Conservation (phyloP, 1,139 yeast genomes). For the Kluyveromyces sp. region DNA sequence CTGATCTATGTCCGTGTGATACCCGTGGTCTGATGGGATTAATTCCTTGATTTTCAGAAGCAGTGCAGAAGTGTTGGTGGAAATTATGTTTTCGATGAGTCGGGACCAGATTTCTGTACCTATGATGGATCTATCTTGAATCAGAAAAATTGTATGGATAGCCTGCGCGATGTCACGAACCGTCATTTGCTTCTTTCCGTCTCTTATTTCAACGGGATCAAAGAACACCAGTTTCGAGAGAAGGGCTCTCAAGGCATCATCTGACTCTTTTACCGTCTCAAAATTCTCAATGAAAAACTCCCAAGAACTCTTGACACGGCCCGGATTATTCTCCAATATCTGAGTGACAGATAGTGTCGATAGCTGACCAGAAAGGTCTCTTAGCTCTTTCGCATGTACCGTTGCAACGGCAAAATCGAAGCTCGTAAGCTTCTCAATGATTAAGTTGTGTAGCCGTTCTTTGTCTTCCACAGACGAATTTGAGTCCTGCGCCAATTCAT, state of each 20-base stretch:
- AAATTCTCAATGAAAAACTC: constrained; percentile 18
- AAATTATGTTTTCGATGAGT: constrained; percentile 12
- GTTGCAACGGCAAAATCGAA: constrained; percentile 28
- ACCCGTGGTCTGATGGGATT: constrained; percentile 11
- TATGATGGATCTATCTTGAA: constrained; percentile 11
- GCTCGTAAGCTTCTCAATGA: constrained; percentile 24
- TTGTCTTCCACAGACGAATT: constrained; percentile 12
- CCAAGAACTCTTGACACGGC: constrained; percentile 29
- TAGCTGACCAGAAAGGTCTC: constrained; percentile 14
- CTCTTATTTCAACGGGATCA: constrained; percentile 19
- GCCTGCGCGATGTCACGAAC: constrained; percentile 17
- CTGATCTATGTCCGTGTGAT: not conserved
- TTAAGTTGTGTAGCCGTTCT: constrained; percentile 21
- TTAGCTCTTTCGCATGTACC: constrained; percentile 19
- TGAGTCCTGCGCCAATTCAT: constrained; percentile 8
- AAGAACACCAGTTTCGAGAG: constrained; percentile 19
- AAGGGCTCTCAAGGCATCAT: constrained; percentile 16
- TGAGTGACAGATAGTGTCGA: constrained; percentile 18
- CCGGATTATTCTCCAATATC: constrained; percentile 27
- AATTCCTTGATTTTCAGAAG: constrained; percentile 15
- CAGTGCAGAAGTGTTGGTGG: constrained; percentile 14
- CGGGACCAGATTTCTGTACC: constrained; percentile 11
- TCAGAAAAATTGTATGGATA: constrained; percentile 11
- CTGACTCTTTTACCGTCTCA: constrained; percentile 10
- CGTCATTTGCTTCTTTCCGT: constrained; percentile 17